Evolutionary conservation across 352 stramenopile genomes (phyloP), one percentile per base, ranked within the genome.

Genomic region (Bremia lactucae): DNA sequence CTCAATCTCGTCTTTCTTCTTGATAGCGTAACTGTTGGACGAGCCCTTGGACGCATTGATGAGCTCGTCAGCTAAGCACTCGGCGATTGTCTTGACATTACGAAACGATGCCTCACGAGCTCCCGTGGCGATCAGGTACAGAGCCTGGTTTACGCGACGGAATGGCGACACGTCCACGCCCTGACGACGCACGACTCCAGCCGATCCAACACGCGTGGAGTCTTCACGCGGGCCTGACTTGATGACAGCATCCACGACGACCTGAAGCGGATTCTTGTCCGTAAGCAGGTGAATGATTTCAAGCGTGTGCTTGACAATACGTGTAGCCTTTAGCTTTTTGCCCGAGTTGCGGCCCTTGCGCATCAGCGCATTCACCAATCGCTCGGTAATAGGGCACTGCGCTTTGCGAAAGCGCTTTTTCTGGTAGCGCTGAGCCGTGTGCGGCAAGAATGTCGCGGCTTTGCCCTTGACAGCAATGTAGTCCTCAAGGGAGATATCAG

Each of bases 1-100:
- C 87, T 99, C 96, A 68, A 99, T 98, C 75, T 99, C 96, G 80
- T 99, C 96, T 91, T 99, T 99, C 87, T 99, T 99, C 95, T 99
- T 99, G 80, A 99, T 99, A 65, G 96, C 95, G 73, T 98, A 98
- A 55, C 83, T 97, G 95, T 99, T 99, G 67, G 94, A 98, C 62
- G 94, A 98, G 51, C 96, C 96, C 79, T 97, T 96, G 40, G 96
- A 97, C 29, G 96, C 96, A 78, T 99, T 99, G 77, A 99, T 98
- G 46, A 99, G 86, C 80, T 99, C 96, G 73, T 99, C 96, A 33
- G 96, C 96, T 39, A 99, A 73, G 70, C 96, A 99, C 78, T 99
- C 96, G 21, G 95, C 91, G 65, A 99, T 98, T 57, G 96, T 98
- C 92, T 99, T 99, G 60, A 99, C 92, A 87, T 99, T 99, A 49